These are phyloP conservation scores for Exophiala sp. DNA, from an alignment of 2,329 filamentous ascomycete species.

Conservation along the genomic window DNA sequence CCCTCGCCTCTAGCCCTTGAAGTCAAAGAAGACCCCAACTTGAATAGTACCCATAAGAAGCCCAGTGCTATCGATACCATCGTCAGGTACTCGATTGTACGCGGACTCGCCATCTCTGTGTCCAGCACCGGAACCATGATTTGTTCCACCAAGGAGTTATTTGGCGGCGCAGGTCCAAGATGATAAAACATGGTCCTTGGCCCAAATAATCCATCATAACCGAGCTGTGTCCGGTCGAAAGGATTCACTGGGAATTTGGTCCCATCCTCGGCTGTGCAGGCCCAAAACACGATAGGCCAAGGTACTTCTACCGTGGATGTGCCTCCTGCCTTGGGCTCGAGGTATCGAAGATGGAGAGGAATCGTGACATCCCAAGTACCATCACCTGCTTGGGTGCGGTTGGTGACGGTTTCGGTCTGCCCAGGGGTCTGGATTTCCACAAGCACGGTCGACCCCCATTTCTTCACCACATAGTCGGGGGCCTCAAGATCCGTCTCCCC, in stretches of 20 bases:
- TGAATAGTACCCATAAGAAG: constrained; percentile 65
- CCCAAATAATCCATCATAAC: constrained; percentile 76
- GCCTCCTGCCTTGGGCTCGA: constrained; percentile 47
- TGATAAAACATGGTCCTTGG: constrained; percentile 79
- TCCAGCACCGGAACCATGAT: constrained; percentile 62
- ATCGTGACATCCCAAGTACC: constrained; percentile 45
- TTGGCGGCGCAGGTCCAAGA: constrained; percentile 47
- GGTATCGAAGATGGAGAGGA: constrained; percentile 80
- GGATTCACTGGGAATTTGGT: constrained; percentile 69
- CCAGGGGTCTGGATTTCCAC: constrained; percentile 64
- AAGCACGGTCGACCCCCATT: constrained; percentile 75
- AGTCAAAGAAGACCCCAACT: constrained; percentile 36
- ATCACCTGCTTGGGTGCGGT: neutral
- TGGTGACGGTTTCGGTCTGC: constrained; percentile 20
- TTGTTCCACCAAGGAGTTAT: constrained; percentile 45
- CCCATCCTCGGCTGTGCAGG: constrained; percentile 57
- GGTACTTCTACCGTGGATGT: constrained; percentile 55
- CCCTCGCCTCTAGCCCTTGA: neutral
- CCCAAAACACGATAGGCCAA: constrained; percentile 85
- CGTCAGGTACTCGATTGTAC: constrained; percentile 51
- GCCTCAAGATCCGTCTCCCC: constrained; percentile 85
- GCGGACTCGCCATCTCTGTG: constrained; percentile 45
- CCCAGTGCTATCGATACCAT: constrained; percentile 55
- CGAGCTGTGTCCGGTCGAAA: constrained; percentile 78
- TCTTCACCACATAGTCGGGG: constrained; percentile 67